These are phyloP conservation scores for Panicum hallii DNA, from an alignment of 202 grass and related monocot genomes.

Conservation along the genomic window DNA sequence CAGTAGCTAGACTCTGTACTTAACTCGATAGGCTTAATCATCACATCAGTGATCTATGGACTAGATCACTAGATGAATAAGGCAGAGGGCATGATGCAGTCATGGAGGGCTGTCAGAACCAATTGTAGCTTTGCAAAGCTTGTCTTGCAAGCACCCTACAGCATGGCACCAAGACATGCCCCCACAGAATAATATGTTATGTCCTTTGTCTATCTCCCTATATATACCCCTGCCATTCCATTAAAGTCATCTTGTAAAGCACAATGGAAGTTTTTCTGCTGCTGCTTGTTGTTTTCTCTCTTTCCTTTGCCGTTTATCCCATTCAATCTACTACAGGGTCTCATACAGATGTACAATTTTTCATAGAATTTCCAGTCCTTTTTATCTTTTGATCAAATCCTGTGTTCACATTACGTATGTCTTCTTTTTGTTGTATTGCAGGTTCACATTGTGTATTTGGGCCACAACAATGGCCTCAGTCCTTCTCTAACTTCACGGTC, in stretches of 20 bases:
- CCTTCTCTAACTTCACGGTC: constrained; percentile 68
- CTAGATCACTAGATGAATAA: constrained; percentile 61
- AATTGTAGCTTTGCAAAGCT: constrained; percentile 74
- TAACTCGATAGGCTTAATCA: constrained; percentile 65
- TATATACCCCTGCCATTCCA: constrained; percentile 60
- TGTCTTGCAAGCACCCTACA: constrained; percentile 85
- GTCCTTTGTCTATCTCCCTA: constrained; percentile 57
- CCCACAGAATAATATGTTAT: constrained; percentile 63
- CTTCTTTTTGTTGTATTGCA: constrained; percentile 59
- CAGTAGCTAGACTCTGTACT: constrained; percentile 47
- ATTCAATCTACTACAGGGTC: constrained; percentile 50
- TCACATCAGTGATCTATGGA: constrained; percentile 49
- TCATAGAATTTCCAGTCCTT: constrained; percentile 31
- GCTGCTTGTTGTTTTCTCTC: constrained; percentile 59
- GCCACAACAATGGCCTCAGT: constrained; percentile 59
- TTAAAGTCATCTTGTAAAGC: constrained; percentile 53
- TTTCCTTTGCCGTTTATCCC: constrained; percentile 57
- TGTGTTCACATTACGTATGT: constrained; percentile 28
- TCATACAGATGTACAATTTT: constrained; percentile 54
- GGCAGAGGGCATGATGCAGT: constrained; percentile 68
- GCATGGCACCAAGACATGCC: constrained; percentile 42
- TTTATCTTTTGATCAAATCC: constrained; percentile 49
- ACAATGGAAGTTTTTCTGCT: constrained; percentile 74
- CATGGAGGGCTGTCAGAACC: constrained; percentile 78
- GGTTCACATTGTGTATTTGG: constrained; percentile 98